Base-by-base conservation (phyloP, 2,329 filamentous ascomycete genomes). In the Nemania diffusa region DNA sequence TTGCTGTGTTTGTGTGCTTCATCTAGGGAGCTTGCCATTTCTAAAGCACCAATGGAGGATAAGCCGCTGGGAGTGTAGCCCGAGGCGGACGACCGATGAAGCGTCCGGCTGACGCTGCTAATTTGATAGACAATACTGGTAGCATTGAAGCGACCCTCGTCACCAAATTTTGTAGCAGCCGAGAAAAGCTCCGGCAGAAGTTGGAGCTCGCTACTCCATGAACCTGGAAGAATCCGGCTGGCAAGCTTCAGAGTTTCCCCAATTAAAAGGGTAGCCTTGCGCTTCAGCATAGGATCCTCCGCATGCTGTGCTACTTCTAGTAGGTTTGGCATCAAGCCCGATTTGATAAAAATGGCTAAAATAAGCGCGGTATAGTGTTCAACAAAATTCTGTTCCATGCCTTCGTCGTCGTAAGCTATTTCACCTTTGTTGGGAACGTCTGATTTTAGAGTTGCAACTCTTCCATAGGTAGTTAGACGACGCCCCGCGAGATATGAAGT, bases 111-210 rank as follows among this genome's bases (percentile, higher is more conserved):
- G 72, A 99, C 94, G 77, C 95, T 97, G 81, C 97, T 97, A 61
- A 99, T 97, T 77, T 98, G 96, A 75, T 98, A 99, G 13, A 99
- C 93, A 20, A 97, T 97, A 7, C 93, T 91, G 7, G 93, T 94
- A 6, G 95, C 93, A 64, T 92, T 85, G 72, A 94, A 94, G 62
- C 93, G 90, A 26, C 89, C 86, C 32, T 94, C 88, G 22, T 89
- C 84, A 24, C 88, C 84, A 73, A 94, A 93, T 37, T 89, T 86
- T 1, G 92, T 86, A 4, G 94, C 93, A 0, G 90, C 89, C 6
- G 90, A 85, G 74, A 99, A 91, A 1, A 98, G 84, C 68, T 95
- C 91, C 0, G 96, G 96, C 20, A 99, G 86, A 5, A 97, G 87
- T 76, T 99, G 96, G 26, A 99, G 83, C 55, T 93, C 87, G 57